A percentile compares a stretch with the other conserved stretches of the same genome.
These are phyloP conservation scores for Forsythia suspensa DNA, from an alignment of 257 asterid species.

Conservation along the genomic window DNA sequence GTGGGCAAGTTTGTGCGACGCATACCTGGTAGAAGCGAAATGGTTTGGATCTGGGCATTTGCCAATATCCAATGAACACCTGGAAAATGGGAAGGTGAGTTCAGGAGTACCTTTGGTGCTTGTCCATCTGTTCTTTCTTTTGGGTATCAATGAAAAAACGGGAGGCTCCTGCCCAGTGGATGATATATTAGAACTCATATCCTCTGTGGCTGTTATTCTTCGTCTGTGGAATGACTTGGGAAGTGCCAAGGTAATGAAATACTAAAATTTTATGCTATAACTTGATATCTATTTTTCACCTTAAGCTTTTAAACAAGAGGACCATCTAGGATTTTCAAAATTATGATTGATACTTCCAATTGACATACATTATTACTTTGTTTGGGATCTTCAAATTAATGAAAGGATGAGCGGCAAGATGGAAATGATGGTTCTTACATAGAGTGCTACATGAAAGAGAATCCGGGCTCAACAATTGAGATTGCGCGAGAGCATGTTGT, in stretches of 20 bases:
- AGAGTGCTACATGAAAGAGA: slow-evolving; percentile 41
- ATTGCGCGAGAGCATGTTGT: slow-evolving; percentile 25
- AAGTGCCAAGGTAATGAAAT: slow-evolving; percentile 31
- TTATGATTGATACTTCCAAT: too few species aligned
- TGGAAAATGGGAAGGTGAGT: slow-evolving; percentile 34
- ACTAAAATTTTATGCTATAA: too few species aligned
- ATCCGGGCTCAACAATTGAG: slow-evolving; percentile 19
- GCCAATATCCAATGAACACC: slow-evolving; percentile 33
- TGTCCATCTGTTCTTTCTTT: slow-evolving; percentile 27
- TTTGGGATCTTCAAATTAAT: too few species aligned
- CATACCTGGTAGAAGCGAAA: slow-evolving; percentile 42
- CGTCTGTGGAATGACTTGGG: slow-evolving; percentile 42
- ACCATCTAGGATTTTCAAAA: too few species aligned
- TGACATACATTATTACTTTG: not conserved
- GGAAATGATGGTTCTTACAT: slow-evolving; percentile 46
- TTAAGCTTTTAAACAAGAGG: not conserved
- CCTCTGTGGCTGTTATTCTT: slow-evolving; percentile 41
- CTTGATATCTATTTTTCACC: too few species aligned
- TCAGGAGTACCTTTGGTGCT: slow-evolving; percentile 28
- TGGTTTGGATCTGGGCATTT: slow-evolving; percentile 33
- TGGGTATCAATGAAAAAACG: slow-evolving; percentile 27
- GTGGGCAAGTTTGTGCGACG: slow-evolving; percentile 44
- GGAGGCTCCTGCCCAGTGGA: not conserved
- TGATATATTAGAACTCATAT: slow-evolving; percentile 19
- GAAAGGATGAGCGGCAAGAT: slow-evolving; percentile 50